phyloP scores from a whole-genome alignment of 2,329 filamentous ascomycete genomes.

The Geosmithia flava region DNA sequence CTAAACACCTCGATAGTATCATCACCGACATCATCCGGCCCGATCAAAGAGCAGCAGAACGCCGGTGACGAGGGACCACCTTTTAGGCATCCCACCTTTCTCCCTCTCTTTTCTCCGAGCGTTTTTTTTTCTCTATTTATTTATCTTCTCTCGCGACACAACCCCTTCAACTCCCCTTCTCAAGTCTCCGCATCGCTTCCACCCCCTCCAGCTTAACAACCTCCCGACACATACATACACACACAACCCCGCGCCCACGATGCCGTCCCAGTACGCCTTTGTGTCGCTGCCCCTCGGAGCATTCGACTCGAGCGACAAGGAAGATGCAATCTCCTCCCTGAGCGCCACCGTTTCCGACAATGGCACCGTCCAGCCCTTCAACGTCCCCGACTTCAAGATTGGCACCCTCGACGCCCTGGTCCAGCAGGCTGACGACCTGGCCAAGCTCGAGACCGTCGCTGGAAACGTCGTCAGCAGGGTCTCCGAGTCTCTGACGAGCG shows the following conservation, averaged over 20 bases:
- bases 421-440: conserved; percentile 88
- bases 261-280: conserved; percentile 63
- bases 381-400: conserved; percentile 92
- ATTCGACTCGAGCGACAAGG: conserved; percentile 65
- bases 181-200: neutral
- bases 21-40: neutral
- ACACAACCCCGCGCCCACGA: conserved; percentile 10
- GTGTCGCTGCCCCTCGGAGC: conserved; percentile 84
- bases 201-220: neutral
- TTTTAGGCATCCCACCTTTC: neutral
- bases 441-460: conserved; percentile 73
- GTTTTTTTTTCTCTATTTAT: neutral
- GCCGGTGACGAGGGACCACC: neutral
- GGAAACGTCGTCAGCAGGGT: conserved; percentile 80
- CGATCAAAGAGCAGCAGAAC: neutral
- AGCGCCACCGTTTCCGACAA: conserved; percentile 64
- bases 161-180: neutral
- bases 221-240: neutral
- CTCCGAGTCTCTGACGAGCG: conserved; percentile 67
- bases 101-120: neutral
- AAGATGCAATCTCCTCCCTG: conserved; percentile 70
- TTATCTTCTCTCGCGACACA: neutral
- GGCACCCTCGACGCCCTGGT: conserved; percentile 90
- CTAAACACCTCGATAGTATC: neutral
- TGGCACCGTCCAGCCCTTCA: conserved; percentile 64